These are phyloP conservation scores for Verticillium tricorpus DNA, from an alignment of 2,329 filamentous ascomycete species.

Conservation along the genomic window DNA sequence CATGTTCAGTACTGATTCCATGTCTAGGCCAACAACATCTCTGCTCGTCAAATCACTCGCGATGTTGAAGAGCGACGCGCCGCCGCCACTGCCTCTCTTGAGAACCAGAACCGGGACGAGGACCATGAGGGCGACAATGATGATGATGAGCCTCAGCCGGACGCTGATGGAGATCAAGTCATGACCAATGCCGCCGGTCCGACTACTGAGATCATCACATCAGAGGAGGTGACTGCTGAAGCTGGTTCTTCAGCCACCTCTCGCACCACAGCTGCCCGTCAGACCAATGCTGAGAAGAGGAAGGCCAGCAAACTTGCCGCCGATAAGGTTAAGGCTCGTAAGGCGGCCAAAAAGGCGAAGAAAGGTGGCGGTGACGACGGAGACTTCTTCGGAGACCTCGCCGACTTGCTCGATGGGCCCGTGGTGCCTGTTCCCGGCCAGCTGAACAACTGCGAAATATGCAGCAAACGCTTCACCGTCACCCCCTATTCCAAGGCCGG, in stretches of 20 bases:
- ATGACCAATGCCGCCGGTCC: not conserved
- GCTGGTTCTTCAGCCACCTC: slow-evolving; percentile 3
- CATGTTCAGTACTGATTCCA: slow-evolving; percentile 15
- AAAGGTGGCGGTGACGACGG: slow-evolving; percentile 41
- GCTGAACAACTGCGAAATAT: slow-evolving; percentile 81
- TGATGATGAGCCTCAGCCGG: not conserved
- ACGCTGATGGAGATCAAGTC: not conserved
- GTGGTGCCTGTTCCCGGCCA: slow-evolving; percentile 69
- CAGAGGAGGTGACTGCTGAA: slow-evolving; percentile 19
- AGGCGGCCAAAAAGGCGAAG: slow-evolving; percentile 52
- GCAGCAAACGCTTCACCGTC: slow-evolving; percentile 85
- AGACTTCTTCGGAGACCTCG: slow-evolving; percentile 40
- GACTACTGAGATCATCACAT: slow-evolving; percentile 19
- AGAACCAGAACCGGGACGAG: not conserved
- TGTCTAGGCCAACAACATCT: slow-evolving; percentile 67
- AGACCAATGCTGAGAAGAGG: slow-evolving; percentile 24
- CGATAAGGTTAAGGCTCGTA: slow-evolving; percentile 59
- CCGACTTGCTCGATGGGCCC: slow-evolving; percentile 40
- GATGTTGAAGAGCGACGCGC: slow-evolving; percentile 42
- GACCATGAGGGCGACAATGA: not conserved
- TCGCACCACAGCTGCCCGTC: slow-evolving; percentile 15
- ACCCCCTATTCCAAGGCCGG: slow-evolving; percentile 83
- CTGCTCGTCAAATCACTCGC: slow-evolving; percentile 48
- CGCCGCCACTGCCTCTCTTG: slow-evolving; percentile 14
- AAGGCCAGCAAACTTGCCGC: slow-evolving; percentile 50